phyloP scores from a whole-genome alignment of 176 grass and related monocot species.

The Eleusine coracana region DNA sequence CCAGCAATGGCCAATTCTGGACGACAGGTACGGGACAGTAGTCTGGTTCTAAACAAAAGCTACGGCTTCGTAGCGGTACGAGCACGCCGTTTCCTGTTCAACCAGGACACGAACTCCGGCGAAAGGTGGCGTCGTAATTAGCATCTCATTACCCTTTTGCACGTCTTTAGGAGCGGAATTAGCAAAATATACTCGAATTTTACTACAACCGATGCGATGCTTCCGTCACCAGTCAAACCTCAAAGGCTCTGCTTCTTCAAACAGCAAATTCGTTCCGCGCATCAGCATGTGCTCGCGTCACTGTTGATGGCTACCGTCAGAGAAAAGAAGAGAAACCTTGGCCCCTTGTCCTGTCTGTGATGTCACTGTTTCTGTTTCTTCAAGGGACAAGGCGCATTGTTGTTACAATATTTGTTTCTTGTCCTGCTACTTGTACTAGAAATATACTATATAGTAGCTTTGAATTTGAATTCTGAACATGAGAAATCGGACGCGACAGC shows the following conservation, averaged over 20 bases:
- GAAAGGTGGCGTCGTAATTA: constrained; percentile 4
- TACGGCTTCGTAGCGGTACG: not conserved
- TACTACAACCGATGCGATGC: not conserved
- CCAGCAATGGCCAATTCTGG: no score
- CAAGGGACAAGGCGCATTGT: not conserved
- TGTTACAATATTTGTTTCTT: no score
- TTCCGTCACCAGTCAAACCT: constrained; percentile 5
- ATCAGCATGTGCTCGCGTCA: no score
- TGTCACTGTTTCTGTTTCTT: not conserved
- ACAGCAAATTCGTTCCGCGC: not conserved
- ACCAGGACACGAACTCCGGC: not conserved
- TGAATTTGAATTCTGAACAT: not conserved
- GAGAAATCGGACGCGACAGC: not conserved
- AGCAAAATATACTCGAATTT: not conserved
- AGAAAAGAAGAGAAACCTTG: not conserved
- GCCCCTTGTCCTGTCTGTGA: not conserved
- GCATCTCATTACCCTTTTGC: constrained; percentile 38
- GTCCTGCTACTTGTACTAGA: no score
- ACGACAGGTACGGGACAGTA: no score
- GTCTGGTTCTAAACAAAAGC: not conserved
- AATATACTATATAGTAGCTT: not conserved
- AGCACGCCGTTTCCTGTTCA: not conserved
- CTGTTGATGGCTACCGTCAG: not conserved
- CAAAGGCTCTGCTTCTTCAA: not conserved
- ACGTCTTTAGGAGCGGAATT: not conserved